phyloP scores from a whole-genome alignment of 768 basidiomycete species.

The Omphalotus guepiniiformis region DNA sequence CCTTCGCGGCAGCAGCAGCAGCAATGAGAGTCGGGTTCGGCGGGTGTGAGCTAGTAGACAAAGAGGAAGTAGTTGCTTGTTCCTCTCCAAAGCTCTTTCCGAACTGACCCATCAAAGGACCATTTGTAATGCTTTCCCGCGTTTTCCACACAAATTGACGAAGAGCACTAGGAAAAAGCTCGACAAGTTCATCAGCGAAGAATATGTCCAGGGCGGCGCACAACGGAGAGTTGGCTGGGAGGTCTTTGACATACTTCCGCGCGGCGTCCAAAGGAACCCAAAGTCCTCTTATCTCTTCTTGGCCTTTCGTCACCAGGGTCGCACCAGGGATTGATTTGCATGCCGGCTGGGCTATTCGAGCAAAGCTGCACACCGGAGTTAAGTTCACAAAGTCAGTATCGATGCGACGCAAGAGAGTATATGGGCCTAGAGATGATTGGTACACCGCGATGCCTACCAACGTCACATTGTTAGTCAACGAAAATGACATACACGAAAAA shows the following conservation, averaged over 20 bases:
- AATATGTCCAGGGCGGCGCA: conserved; percentile 45
- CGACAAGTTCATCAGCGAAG: conserved; percentile 56
- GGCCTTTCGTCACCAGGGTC: conserved; percentile 48
- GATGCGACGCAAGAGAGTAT: conserved; percentile 61
- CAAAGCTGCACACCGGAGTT: conserved; percentile 48
- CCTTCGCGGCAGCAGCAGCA: not conserved
- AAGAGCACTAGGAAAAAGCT: conserved; percentile 59
- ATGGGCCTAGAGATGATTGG: conserved; percentile 56
- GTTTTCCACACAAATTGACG: conserved; percentile 53
- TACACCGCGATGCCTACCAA: conserved; percentile 67
- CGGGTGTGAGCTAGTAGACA: not conserved
- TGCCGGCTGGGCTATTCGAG: conserved; percentile 34
- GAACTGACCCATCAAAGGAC: conserved; percentile 36
- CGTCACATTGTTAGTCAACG: conserved; percentile 12
- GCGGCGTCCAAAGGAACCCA: conserved; percentile 68
- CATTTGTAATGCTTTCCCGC: conserved; percentile 6
- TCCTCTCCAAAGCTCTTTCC: conserved; percentile 20
- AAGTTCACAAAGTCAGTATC: conserved; percentile 80
- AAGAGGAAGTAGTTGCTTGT: not conserved
- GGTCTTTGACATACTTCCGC: conserved; percentile 44
- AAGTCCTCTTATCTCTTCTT: conserved; percentile 50
- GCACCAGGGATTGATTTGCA: conserved; percentile 41
- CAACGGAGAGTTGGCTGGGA: conserved; percentile 17
- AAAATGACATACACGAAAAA: not conserved
- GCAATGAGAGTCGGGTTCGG: conserved; percentile 1